Percentiles rank a stretch among this genome's conserved stretches.
Evolutionary conservation across 2,329 filamentous ascomycete genomes (phyloP).

Genomic region (Fusarium stilboides): DNA sequence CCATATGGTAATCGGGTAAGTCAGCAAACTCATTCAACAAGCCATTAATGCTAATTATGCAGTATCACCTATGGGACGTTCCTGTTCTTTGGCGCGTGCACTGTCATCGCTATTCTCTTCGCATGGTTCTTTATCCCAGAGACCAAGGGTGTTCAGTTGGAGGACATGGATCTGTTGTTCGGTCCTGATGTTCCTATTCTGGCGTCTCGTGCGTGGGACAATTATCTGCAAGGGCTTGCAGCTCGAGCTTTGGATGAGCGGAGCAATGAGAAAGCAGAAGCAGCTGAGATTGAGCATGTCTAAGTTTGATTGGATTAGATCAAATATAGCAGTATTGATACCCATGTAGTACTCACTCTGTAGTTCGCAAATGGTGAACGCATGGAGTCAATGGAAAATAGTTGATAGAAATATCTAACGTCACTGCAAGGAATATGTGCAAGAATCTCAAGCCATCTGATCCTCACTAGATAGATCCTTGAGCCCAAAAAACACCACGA

Average conservation of each 20-base stretch:
- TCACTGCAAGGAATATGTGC: neutral
- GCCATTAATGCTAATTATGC: neutral
- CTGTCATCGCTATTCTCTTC: neutral
- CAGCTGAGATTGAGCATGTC: neutral
- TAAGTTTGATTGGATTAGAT: neutral
- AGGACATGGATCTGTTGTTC: neutral
- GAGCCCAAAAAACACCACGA: slow-evolving; percentile 59
- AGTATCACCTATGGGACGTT: neutral
- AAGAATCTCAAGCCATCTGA: neutral
- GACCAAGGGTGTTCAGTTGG: neutral
- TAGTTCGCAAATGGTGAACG: no score
- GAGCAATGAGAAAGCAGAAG: neutral
- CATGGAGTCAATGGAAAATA: no score
- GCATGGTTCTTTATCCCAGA: neutral
- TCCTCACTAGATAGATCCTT: slow-evolving; percentile 15
- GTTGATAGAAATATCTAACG: no score
- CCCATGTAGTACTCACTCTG: no score
- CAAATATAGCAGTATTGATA: no score
- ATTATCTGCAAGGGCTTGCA: neutral
- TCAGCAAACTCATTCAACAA: neutral
- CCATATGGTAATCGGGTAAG: slow-evolving; percentile 45
- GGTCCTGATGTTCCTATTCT: neutral
- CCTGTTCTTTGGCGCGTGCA: neutral
- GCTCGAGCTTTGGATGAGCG: neutral
- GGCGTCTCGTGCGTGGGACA: neutral